Conservation (phyloP, 164 flowering plant species). For the Kingdonia uniflora region DNA sequence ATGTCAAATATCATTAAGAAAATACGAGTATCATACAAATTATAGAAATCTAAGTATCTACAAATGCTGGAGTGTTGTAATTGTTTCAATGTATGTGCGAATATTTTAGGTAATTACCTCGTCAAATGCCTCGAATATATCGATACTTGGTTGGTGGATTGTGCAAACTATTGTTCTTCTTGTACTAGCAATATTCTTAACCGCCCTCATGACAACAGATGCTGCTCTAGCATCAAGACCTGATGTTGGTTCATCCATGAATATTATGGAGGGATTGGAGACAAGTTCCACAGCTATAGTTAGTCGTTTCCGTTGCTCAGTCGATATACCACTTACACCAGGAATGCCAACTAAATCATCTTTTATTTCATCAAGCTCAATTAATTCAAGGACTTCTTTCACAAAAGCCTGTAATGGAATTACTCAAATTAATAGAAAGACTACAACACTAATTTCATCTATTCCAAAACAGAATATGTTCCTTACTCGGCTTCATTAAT, state of each 20-base stretch:
- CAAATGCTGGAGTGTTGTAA: too few relatives aligned
- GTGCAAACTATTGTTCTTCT: conserved; percentile 62
- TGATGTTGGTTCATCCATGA: conserved; percentile 65
- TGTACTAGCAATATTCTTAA: conserved; percentile 45
- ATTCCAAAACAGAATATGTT: too few relatives aligned
- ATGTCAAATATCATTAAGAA: too few relatives aligned
- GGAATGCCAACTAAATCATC: conserved; percentile 39
- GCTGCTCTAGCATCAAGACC: conserved; percentile 59
- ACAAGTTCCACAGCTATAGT: conserved; percentile 53
- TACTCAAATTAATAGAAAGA: too few relatives aligned
- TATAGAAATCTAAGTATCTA: too few relatives aligned
- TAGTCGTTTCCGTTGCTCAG: conserved; percentile 47
- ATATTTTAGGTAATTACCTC: conserved; percentile 21
- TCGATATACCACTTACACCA: conserved; percentile 40
- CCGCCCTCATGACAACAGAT: conserved; percentile 54
- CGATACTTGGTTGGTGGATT: conserved; percentile 59
- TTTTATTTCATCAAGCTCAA: conserved; percentile 30
- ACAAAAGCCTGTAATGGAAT: conserved; percentile 31
- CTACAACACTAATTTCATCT: too few relatives aligned
- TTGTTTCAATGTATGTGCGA: not conserved
- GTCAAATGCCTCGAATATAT: conserved; percentile 52
- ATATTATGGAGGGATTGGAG: conserved; percentile 47
- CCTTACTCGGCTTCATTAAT: not conserved
- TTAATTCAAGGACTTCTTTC: conserved; percentile 48
- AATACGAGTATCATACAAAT: too few relatives aligned